Percentiles rank a stretch among this genome's conserved stretches.
phyloP scores from a whole-genome alignment of 2,329 filamentous ascomycete genomes.

The Podosphaera xanthii region DNA sequence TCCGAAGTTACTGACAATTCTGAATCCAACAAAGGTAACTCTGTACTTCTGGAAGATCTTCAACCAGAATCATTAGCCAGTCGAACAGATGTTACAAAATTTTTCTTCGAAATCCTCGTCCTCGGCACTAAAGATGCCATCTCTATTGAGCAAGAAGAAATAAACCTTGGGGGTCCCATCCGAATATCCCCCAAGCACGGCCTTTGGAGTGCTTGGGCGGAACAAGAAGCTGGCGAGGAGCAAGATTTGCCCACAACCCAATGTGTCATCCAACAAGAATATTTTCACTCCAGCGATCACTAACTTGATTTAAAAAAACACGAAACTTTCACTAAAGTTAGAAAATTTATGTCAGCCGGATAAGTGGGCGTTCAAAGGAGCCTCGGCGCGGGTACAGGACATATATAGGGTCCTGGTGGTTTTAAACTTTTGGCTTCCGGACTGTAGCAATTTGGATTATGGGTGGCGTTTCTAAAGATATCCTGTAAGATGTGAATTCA shows the following conservation, averaged over 20 bases:
- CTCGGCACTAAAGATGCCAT: conserved; percentile 94
- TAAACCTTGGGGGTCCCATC: conserved; percentile 53
- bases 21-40: conserved; percentile 49
- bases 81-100: conserved; percentile 86
- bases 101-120: conserved; percentile 96
- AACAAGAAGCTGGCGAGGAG: conserved; percentile 44
- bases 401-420: neutral
- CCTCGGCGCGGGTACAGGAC: neutral
- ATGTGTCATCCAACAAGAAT: neutral
- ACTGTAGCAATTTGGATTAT: neutral
- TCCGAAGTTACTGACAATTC: conserved; percentile 43
- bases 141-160: conserved; percentile 71
- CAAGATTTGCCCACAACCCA: conserved; percentile 18
- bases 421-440: neutral
- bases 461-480: neutral
- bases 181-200: conserved; percentile 74
- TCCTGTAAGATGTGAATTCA: neutral
- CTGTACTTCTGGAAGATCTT: conserved; percentile 76
- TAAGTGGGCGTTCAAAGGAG: neutral
- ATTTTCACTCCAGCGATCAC: neutral
- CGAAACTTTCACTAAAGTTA: neutral
- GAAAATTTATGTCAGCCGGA: neutral
- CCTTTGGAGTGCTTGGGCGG: conserved; percentile 95
- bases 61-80: conserved; percentile 62
- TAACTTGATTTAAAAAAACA: neutral